These are phyloP conservation scores for Eucalyptus regnans DNA, from an alignment of 345 rosid genomes.

Conservation along the genomic window DNA sequence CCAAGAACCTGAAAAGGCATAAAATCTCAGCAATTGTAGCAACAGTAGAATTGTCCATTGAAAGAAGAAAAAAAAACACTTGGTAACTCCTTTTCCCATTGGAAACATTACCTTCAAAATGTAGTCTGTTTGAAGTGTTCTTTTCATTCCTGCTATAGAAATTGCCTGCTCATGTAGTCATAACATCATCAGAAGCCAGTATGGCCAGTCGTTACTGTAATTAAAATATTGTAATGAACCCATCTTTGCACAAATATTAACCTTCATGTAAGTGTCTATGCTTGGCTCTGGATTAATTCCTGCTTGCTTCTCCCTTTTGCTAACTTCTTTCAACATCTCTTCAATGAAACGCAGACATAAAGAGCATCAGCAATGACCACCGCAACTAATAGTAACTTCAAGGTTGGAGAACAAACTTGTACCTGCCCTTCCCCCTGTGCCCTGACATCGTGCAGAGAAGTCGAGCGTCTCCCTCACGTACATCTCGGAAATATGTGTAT, in stretches of 20 bases:
- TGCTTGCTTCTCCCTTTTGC: slow-evolving; percentile 32
- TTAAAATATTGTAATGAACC: background rate
- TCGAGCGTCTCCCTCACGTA: slow-evolving; percentile 24
- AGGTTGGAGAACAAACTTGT: background rate
- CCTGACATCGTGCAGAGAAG: slow-evolving; percentile 28
- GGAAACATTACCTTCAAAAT: slow-evolving; percentile 24
- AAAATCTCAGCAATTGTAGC: no score
- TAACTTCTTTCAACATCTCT: slow-evolving; percentile 28
- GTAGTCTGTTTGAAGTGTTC: slow-evolving; percentile 42
- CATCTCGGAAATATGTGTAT: slow-evolving; percentile 21
- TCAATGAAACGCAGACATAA: background rate
- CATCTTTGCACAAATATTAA: background rate
- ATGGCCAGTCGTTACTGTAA: background rate
- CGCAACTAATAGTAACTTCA: background rate
- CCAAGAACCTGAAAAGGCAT: slow-evolving; percentile 40
- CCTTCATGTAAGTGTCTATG: slow-evolving; percentile 49
- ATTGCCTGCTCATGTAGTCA: slow-evolving; percentile 19
- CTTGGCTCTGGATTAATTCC: slow-evolving; percentile 36
- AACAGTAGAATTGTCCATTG: background rate
- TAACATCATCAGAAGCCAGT: background rate
- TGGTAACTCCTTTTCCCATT: background rate
- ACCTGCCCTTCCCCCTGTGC: slow-evolving; percentile 20
- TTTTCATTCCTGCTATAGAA: slow-evolving; percentile 24
- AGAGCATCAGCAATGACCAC: background rate
- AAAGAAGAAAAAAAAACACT: background rate